phyloP scores from a whole-genome alignment of 1,139 yeast genomes.

The Candida sojae region DNA sequence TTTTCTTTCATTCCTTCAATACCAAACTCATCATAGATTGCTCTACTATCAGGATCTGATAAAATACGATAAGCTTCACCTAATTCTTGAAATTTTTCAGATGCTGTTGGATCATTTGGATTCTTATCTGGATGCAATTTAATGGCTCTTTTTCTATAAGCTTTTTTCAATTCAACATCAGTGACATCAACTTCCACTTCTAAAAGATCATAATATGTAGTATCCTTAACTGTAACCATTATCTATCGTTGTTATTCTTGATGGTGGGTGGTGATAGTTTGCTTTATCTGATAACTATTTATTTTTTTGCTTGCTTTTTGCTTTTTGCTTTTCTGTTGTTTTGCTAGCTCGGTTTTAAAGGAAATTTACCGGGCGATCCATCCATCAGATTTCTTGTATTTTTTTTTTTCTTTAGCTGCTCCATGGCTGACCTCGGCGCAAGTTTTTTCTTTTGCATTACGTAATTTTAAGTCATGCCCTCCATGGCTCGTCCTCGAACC shows the following conservation, averaged over 20 bases:
- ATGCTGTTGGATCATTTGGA: constrained; percentile 80
- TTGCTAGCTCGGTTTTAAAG: neutral
- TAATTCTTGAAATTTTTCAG: constrained; percentile 91
- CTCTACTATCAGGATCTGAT: constrained; percentile 38
- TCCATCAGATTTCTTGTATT: neutral
- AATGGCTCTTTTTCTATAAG: constrained; percentile 89
- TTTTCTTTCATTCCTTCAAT: constrained; percentile 41
- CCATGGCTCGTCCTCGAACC: no score
- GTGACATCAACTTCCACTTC: constrained; percentile 80
- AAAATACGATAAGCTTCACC: constrained; percentile 52
- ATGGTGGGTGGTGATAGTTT: neutral
- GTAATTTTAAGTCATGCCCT: no score
- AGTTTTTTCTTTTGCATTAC: no score
- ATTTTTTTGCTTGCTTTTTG: neutral
- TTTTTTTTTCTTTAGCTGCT: no score
- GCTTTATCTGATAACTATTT: neutral
- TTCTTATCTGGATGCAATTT: constrained; percentile 94
- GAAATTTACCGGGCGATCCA: neutral
- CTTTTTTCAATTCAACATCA: constrained; percentile 87
- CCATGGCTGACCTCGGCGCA: no score
- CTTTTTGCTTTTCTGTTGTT: neutral
- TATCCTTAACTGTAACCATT: constrained; percentile 77
- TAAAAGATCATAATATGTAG: constrained; percentile 81
- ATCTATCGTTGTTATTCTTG: neutral
- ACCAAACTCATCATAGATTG: constrained; percentile 45